These are phyloP conservation scores for Daldinia sp. DNA, from an alignment of 2,329 filamentous ascomycete genomes.

Conservation along the genomic window DNA sequence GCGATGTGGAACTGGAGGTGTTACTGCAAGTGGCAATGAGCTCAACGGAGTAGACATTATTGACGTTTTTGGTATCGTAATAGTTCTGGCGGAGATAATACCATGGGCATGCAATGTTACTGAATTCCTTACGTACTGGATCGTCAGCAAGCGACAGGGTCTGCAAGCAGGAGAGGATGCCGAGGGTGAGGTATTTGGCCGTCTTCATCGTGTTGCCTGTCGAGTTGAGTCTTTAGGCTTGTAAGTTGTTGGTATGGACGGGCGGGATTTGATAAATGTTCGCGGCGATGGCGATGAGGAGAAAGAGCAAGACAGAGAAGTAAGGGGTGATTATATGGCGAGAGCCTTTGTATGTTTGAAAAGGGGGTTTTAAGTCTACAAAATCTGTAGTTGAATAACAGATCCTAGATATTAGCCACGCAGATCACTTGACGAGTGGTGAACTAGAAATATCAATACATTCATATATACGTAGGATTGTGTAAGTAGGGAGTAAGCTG, in stretches of 20 bases:
- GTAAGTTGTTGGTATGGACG: not conserved
- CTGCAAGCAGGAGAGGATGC: conserved; percentile 8
- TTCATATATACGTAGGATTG: not conserved
- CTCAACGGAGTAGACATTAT: not conserved
- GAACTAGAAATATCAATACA: not conserved
- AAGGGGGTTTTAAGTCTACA: not conserved
- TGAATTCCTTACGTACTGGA: not conserved
- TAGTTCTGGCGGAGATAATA: conserved; percentile 1
- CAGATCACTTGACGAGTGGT: not conserved
- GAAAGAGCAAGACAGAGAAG: not conserved
- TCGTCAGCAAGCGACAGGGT: not conserved
- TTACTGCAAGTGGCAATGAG: conserved; percentile 11
- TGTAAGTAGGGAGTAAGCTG: not conserved
- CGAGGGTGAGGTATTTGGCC: not conserved
- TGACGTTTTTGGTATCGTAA: not conserved
- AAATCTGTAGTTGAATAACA: not conserved
- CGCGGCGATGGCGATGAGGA: not conserved
- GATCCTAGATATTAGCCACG: not conserved
- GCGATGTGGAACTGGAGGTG: not conserved
- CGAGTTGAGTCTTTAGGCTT: not conserved
- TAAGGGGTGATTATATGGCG: not conserved
- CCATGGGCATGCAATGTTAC: not conserved
- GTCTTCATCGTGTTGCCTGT: conserved; percentile 5
- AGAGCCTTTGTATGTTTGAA: not conserved
- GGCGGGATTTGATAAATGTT: not conserved